phyloP scores from a whole-genome alignment of 345 rosid species.

The Melaleuca alternifolia region DNA sequence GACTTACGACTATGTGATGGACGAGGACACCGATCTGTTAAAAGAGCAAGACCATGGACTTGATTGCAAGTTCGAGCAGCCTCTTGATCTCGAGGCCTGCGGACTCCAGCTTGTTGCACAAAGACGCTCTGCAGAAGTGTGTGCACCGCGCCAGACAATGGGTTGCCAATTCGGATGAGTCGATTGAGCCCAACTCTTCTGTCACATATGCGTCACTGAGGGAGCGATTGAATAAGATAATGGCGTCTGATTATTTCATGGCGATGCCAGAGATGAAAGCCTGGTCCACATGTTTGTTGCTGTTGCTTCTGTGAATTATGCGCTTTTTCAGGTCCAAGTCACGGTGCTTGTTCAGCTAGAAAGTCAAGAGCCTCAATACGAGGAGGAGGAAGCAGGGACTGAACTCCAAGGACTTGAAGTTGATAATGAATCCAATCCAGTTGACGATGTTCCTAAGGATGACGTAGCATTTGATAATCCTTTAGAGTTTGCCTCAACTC shows the following conservation, averaged over 20 bases:
- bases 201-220: slow-evolving; percentile 68
- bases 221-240: slow-evolving; percentile 69
- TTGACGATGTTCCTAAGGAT: too few relatives aligned
- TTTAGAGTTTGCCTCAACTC: too few relatives aligned
- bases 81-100: slow-evolving; percentile 67
- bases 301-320: slow-evolving; percentile 50
- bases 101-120: slow-evolving; percentile 67
- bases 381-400: too few relatives aligned
- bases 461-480: too few relatives aligned
- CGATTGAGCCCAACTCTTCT: slow-evolving; percentile 37
- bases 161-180: slow-evolving; percentile 55
- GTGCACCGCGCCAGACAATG: slow-evolving; percentile 66
- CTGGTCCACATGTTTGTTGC: slow-evolving; percentile 74
- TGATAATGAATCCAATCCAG: too few relatives aligned
- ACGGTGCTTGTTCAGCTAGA: slow-evolving; percentile 35
- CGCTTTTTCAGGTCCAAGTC: slow-evolving; percentile 47
- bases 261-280: slow-evolving; percentile 82
- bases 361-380: slow-evolving; percentile 19
- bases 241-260: slow-evolving; percentile 78
- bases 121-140: slow-evolving; percentile 66
- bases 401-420: too few relatives aligned
- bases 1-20: slow-evolving; percentile 83
- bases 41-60: slow-evolving; percentile 76
- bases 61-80: slow-evolving; percentile 51
- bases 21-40: slow-evolving; percentile 83